A percentile compares a stretch with the other conserved stretches of the same genome.
Conservation (phyloP, 2,329 filamentous ascomycete species). For the Trichophyton benhamiae region DNA sequence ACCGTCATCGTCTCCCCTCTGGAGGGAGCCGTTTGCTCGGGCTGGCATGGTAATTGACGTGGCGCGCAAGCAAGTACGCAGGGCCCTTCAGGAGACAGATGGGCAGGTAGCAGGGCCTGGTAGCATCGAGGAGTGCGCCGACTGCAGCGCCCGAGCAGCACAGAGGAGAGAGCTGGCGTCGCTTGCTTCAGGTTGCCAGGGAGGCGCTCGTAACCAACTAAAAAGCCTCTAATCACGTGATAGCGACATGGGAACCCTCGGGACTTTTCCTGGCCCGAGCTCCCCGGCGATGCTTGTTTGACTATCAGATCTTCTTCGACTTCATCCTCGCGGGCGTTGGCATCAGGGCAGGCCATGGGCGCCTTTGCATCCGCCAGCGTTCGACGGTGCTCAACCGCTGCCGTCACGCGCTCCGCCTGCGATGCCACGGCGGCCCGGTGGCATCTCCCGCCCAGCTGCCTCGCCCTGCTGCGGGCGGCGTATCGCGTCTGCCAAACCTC, state of each 20-base stretch:
- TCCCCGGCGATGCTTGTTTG: background rate
- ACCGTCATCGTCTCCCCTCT: constrained; percentile 4
- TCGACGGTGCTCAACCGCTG: background rate
- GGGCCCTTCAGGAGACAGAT: background rate
- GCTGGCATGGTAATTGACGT: background rate
- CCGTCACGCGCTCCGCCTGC: too few species aligned
- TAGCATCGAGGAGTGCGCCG: background rate
- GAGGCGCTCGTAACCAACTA: too few species aligned
- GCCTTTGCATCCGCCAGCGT: too few species aligned
- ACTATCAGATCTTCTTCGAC: too few species aligned
- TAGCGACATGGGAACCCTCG: background rate
- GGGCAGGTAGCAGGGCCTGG: background rate
- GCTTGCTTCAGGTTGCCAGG: too few species aligned
- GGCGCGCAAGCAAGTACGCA: background rate
- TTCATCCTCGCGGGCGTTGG: background rate
- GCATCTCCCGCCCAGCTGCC: background rate
- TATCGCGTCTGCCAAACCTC: too few species aligned
- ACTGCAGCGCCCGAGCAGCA: background rate
- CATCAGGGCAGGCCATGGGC: too few species aligned
- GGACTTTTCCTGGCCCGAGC: background rate
- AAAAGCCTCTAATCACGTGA: background rate
- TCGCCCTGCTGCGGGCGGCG: background rate
- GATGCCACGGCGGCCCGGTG: background rate
- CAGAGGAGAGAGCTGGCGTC: too few species aligned
- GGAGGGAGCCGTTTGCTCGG: background rate